Conservation (phyloP, 805 yeast genomes). For the Saccharomycopsis capsularis region DNA sequence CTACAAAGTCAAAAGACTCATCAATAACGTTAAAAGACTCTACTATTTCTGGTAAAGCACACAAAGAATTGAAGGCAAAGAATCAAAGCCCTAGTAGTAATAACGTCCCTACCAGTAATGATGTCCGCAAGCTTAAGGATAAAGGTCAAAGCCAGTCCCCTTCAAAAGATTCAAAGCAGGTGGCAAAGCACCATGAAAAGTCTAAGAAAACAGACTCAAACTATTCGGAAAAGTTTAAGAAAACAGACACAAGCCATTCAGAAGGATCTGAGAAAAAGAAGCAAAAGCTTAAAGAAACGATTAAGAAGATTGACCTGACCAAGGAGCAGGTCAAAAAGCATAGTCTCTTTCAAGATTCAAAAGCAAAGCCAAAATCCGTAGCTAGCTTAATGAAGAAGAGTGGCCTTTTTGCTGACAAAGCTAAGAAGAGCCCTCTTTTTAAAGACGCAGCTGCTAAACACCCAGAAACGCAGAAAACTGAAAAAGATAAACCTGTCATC, state of each 20-base stretch:
- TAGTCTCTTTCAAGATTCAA: constrained; percentile 14
- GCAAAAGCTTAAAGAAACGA: constrained; percentile 8
- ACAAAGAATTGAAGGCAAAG: too few relatives aligned
- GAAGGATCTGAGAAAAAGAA: constrained; percentile 8
- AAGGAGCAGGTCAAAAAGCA: constrained; percentile 18
- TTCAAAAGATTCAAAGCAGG: background rate
- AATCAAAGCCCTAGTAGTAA: too few relatives aligned
- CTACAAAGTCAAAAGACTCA: too few relatives aligned
- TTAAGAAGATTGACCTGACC: constrained; percentile 7
- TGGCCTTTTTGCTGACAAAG: constrained; percentile 12
- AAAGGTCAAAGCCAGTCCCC: background rate
- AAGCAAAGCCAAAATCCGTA: background rate
- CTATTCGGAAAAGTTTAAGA: background rate
- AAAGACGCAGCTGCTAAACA: background rate
- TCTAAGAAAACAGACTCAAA: background rate
- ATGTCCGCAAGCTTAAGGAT: background rate
- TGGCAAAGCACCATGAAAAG: constrained; percentile 1
- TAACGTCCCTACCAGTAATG: too few relatives aligned
- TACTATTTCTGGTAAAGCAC: too few relatives aligned
- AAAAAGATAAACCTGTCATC: background rate
- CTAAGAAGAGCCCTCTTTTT: background rate
- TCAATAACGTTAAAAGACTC: too few relatives aligned
- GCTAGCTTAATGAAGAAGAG: constrained; percentile 12
- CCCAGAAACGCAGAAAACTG: background rate
- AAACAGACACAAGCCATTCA: background rate